Evolutionary conservation across 148 eudicot species (phyloP).

Genomic region (Cornus suecica): DNA sequence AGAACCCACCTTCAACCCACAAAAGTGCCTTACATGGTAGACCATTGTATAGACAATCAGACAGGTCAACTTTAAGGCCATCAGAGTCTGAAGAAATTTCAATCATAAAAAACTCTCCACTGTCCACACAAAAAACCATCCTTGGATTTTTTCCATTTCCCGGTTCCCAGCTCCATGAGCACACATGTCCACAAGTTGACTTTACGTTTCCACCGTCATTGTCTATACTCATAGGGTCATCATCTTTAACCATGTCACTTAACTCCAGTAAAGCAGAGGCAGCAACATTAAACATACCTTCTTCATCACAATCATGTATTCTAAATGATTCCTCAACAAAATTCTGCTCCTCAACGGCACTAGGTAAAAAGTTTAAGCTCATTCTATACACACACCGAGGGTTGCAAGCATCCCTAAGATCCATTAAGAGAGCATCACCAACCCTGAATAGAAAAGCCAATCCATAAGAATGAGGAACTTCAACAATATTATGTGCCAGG

Average conservation of each 20-base stretch:
- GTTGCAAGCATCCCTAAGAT: slow-evolving; percentile 71
- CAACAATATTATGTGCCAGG: slow-evolving; percentile 70
- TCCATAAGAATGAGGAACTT: slow-evolving; percentile 77
- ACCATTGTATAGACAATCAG: slow-evolving; percentile 75
- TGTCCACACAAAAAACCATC: slow-evolving; percentile 73
- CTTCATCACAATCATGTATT: slow-evolving; percentile 81
- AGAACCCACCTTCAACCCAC: slow-evolving; percentile 75
- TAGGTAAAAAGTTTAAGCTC: slow-evolving; percentile 46
- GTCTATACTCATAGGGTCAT: slow-evolving; percentile 91
- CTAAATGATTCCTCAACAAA: slow-evolving; percentile 51
- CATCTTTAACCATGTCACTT: slow-evolving; percentile 71
- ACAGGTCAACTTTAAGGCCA: slow-evolving; percentile 54
- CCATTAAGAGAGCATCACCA: slow-evolving; percentile 79
- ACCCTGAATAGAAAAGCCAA: slow-evolving; percentile 79
- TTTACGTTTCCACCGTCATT: slow-evolving; percentile 36
- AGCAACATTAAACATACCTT: slow-evolving; percentile 74
- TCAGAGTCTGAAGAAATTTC: slow-evolving; percentile 53
- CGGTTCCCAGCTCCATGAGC: slow-evolving; percentile 98
- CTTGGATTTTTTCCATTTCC: slow-evolving; percentile 42
- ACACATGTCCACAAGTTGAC: slow-evolving; percentile 48
- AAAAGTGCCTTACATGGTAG: slow-evolving; percentile 64
- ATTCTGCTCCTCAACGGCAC: slow-evolving; percentile 53
- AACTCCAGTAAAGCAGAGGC: slow-evolving; percentile 92
- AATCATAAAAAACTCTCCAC: slow-evolving; percentile 70
- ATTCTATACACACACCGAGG: slow-evolving; percentile 68